These are phyloP conservation scores for Alternaria atra DNA, from an alignment of 2,329 filamentous ascomycete species.

Conservation along the genomic window DNA sequence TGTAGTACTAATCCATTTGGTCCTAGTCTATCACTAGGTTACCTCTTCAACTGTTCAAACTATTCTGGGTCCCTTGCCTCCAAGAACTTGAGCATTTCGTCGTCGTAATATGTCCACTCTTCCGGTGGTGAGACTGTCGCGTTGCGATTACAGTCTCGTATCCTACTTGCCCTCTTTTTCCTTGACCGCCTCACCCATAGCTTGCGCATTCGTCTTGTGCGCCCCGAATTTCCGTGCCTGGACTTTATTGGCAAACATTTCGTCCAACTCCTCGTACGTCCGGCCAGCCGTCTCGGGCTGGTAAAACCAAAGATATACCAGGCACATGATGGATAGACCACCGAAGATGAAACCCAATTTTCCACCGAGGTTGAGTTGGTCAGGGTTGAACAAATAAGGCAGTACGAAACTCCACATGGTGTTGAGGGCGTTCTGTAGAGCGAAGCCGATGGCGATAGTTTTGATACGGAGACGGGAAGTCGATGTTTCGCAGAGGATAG, in stretches of 20 bases:
- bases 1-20: background rate
- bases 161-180: background rate
- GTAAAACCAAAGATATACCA: conserved; percentile 44
- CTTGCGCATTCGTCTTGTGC: background rate
- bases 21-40: background rate
- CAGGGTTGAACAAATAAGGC: conserved; percentile 52
- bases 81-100: background rate
- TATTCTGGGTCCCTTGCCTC: background rate
- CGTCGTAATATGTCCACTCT: background rate
- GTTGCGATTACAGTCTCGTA: background rate
- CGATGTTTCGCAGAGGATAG: conserved; percentile 81
- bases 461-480: conserved; percentile 79
- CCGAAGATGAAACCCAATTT: conserved; percentile 84
- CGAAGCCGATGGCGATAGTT: conserved; percentile 55
- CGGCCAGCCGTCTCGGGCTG: background rate
- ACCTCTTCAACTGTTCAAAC: background rate
- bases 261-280: background rate
- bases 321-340: conserved; percentile 78
- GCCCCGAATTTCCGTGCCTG: background rate
- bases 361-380: conserved; percentile 72
- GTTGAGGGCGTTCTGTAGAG: conserved; percentile 43
- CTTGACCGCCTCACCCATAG: background rate
- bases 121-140: background rate
- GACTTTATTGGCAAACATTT: background rate
- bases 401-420: conserved; percentile 53